Evolutionary conservation across 176 grass and related monocot species (phyloP).

Genomic region (Tillandsia leiboldiana): DNA sequence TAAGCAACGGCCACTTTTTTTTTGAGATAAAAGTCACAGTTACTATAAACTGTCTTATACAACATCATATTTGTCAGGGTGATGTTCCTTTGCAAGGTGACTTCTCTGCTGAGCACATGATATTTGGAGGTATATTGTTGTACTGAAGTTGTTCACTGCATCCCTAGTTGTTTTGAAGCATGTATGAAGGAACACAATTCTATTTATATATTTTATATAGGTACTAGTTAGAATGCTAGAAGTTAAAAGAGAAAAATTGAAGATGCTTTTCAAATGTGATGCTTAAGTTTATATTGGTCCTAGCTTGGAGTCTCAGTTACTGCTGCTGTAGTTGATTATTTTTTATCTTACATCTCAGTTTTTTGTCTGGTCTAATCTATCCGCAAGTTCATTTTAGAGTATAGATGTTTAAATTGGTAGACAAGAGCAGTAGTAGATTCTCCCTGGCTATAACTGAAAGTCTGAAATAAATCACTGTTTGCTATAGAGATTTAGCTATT

Average conservation of each 20-base stretch:
- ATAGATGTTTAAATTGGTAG: too few species aligned
- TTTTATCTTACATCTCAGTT: too few species aligned
- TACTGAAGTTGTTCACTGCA: neutral
- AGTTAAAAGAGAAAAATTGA: neutral
- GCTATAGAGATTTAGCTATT: slow-evolving; percentile 5
- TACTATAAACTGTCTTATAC: slow-evolving; percentile 13
- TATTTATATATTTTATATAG: neutral
- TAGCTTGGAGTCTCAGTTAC: too few species aligned
- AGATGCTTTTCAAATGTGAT: neutral
- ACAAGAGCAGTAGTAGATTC: too few species aligned
- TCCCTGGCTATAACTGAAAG: too few species aligned
- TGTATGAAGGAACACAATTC: neutral
- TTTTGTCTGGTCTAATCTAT: too few species aligned
- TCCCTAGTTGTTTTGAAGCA: neutral
- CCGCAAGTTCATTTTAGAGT: too few species aligned
- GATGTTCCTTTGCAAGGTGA: slow-evolving; percentile 98
- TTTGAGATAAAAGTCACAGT: neutral
- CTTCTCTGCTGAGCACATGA: slow-evolving; percentile 95
- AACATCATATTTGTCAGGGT: slow-evolving; percentile 39
- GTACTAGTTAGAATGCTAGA: neutral
- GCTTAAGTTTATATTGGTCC: too few species aligned
- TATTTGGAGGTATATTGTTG: slow-evolving; percentile 84
- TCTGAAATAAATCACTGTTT: too few species aligned
- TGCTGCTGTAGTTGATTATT: too few species aligned
- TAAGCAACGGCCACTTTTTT: neutral